A percentile compares a stretch with the other conserved stretches of the same genome.
These are phyloP conservation scores for Penicillium fimorum DNA, from an alignment of 495 filamentous ascomycete species.

Conservation along the genomic window DNA sequence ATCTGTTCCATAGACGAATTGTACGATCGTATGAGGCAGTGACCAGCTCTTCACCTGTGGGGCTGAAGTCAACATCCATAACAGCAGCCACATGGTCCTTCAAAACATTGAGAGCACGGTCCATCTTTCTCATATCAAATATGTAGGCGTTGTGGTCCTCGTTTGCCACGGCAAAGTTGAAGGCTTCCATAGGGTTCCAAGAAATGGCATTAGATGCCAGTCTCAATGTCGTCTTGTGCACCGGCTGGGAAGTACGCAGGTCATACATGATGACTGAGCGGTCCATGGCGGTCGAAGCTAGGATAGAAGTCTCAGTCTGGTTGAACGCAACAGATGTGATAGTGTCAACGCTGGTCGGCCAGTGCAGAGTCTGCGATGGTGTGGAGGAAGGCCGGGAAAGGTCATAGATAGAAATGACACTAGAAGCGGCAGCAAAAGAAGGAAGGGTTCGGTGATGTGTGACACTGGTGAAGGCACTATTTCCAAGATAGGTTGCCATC, in stretches of 20 bases:
- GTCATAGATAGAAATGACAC: slow-evolving; percentile 83
- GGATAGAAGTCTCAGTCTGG: slow-evolving; percentile 85
- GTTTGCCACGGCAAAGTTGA: slow-evolving; percentile 82
- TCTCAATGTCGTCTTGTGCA: slow-evolving; percentile 73
- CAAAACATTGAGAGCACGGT: slow-evolving; percentile 82
- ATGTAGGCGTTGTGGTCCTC: slow-evolving; percentile 80
- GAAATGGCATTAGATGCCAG: slow-evolving; percentile 80
- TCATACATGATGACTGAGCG: slow-evolving; percentile 86
- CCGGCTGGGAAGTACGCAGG: slow-evolving; percentile 79
- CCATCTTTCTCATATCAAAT: slow-evolving; percentile 85
- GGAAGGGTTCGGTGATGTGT: slow-evolving; percentile 74
- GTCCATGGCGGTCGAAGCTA: slow-evolving; percentile 80
- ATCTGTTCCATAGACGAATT: slow-evolving; percentile 75
- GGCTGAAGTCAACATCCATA: slow-evolving; percentile 94
- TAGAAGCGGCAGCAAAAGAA: slow-evolving; percentile 76
- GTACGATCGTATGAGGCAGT: slow-evolving; percentile 84
- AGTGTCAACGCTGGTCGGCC: slow-evolving; percentile 88
- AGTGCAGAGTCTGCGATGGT: slow-evolving; percentile 75
- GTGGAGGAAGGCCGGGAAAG: slow-evolving; percentile 68
- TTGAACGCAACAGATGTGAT: slow-evolving; percentile 90
- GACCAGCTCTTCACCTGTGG: slow-evolving; percentile 92
- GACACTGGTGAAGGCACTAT: slow-evolving; percentile 76
- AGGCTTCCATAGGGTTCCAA: slow-evolving; percentile 96
- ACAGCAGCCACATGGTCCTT: slow-evolving; percentile 96
- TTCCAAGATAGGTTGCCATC: slow-evolving; percentile 77